phyloP scores from a whole-genome alignment of 1,284 basidiomycete genomes.

The Naganishia sp. region DNA sequence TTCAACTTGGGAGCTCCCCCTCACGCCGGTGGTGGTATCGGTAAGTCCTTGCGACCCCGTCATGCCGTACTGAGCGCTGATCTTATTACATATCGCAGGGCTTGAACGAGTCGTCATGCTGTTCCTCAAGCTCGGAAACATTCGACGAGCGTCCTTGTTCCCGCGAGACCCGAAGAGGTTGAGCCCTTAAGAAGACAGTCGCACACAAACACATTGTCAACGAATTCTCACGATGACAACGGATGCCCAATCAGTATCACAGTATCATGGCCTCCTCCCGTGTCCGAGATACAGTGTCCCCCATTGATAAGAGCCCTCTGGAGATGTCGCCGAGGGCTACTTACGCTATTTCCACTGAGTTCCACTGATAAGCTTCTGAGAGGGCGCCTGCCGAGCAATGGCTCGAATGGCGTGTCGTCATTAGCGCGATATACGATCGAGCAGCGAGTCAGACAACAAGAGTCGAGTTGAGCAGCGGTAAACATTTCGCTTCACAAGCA shows the following conservation, averaged over 20 bases:
- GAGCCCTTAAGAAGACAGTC: conserved; percentile 42
- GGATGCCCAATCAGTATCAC: not conserved
- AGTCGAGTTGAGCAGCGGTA: too few species aligned
- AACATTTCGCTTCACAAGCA: too few species aligned
- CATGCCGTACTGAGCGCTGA: not conserved
- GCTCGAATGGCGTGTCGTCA: too few species aligned
- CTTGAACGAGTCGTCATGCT: conserved; percentile 95
- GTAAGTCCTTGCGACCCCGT: conserved; percentile 41
- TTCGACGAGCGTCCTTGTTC: conserved; percentile 89
- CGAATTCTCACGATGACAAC: not conserved
- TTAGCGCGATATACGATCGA: too few species aligned
- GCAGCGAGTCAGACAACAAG: too few species aligned
- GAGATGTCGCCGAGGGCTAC: too few species aligned
- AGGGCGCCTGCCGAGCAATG: too few species aligned
- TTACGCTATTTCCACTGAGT: too few species aligned
- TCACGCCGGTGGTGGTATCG: conserved; percentile 62
- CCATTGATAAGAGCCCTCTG: not conserved
- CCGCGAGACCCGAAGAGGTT: conserved; percentile 79
- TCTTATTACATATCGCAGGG: conserved; percentile 47
- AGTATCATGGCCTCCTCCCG: not conserved
- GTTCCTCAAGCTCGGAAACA: conserved; percentile 93
- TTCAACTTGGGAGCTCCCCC: conserved; percentile 93
- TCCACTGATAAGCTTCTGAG: too few species aligned
- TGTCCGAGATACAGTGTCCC: not conserved
- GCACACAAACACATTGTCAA: not conserved